These are phyloP conservation scores for Colletotrichum coccodes DNA, from an alignment of 2,329 filamentous ascomycete genomes.

Conservation along the genomic window DNA sequence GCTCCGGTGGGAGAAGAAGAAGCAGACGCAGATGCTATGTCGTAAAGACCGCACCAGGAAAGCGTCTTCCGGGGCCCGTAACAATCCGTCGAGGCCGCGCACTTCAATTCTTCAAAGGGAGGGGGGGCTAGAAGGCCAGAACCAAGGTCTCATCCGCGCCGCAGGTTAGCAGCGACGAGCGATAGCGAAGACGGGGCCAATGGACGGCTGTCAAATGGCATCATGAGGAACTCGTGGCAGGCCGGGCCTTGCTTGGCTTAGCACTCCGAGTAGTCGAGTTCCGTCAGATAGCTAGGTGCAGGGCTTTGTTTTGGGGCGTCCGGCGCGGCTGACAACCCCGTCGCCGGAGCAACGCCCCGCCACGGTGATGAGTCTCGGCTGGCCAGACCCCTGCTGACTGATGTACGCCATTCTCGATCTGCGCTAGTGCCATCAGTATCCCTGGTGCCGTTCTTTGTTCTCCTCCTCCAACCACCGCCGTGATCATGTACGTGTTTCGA, in stretches of 20 bases:
- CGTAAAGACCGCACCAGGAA: neutral
- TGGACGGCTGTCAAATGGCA: conserved; percentile 7
- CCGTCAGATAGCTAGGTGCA: neutral
- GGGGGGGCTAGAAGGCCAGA: conserved; percentile 2
- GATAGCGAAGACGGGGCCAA: neutral
- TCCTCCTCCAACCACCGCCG: neutral
- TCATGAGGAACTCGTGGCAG: conserved; percentile 11
- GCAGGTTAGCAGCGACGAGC: neutral
- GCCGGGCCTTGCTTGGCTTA: neutral
- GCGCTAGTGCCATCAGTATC: neutral
- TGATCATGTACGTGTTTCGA: neutral
- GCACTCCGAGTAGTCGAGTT: neutral
- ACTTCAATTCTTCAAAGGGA: neutral
- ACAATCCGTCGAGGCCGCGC: neutral
- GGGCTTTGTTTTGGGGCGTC: conserved; percentile 19
- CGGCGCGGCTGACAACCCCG: neutral
- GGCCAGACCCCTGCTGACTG: neutral
- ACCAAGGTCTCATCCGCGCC: conserved; percentile 11
- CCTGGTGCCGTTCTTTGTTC: conserved; percentile 14
- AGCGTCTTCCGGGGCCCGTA: neutral
- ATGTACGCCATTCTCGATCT: neutral
- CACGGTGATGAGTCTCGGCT: neutral
- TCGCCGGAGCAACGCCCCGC: conserved; percentile 17
- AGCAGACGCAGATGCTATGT: neutral
- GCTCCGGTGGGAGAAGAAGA: neutral